These are phyloP conservation scores for Acacia pycnantha DNA, from an alignment of 331 rosid species.

Conservation along the genomic window DNA sequence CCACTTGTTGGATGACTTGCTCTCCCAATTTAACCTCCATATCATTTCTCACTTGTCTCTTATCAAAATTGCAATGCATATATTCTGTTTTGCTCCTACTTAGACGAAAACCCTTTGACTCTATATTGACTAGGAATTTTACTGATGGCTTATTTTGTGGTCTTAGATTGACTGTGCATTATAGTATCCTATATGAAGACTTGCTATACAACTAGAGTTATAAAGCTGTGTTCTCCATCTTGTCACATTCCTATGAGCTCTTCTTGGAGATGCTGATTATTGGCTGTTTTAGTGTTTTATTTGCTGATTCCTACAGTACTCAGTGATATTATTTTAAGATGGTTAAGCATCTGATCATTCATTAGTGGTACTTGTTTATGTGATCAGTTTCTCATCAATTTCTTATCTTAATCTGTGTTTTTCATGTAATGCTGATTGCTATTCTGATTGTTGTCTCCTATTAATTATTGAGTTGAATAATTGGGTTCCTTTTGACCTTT, in stretches of 20 bases:
- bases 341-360: neutral
- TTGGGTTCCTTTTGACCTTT: neutral
- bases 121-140: neutral
- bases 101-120: too few relatives aligned
- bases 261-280: neutral
- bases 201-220: neutral
- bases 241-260: neutral
- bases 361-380: neutral
- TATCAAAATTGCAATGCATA: too few relatives aligned
- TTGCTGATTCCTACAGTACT: neutral
- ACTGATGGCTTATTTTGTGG: neutral
- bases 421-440: neutral
- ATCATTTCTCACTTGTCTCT: too few relatives aligned
- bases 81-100: too few relatives aligned
- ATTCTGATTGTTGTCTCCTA: neutral
- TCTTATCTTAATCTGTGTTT: neutral
- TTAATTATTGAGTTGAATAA: neutral
- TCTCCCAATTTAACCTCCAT: too few relatives aligned
- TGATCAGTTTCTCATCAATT: neutral
- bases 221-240: neutral
- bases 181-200: neutral
- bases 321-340: neutral
- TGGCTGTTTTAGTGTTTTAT: neutral
- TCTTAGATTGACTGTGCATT: neutral
- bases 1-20: too few relatives aligned